Evolutionary conservation across 2,329 filamentous ascomycete genomes (phyloP).

Genomic region (Arthrobotrys pseudoclavata): DNA sequence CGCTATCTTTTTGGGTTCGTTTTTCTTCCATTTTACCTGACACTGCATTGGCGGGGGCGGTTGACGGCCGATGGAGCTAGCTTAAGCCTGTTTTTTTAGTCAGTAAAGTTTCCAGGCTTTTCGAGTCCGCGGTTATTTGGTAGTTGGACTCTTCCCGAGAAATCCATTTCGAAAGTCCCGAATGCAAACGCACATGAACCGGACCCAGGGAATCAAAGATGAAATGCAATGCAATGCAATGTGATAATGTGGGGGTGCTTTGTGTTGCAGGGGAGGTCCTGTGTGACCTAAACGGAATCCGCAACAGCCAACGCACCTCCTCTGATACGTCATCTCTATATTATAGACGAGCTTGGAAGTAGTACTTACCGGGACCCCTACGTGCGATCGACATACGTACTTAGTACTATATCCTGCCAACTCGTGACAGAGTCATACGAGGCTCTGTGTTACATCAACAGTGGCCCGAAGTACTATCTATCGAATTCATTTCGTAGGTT

Average conservation of each 20-base stretch:
- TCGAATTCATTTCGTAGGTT: too few species aligned
- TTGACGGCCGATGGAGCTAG: constrained; percentile 27
- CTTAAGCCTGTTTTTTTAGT: background rate
- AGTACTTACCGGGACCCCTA: background rate
- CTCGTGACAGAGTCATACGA: background rate
- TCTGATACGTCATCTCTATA: background rate
- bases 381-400: too few species aligned
- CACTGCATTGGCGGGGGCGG: constrained; percentile 19
- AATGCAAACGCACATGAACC: background rate
- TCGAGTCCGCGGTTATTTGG: constrained; percentile 1
- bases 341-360: background rate
- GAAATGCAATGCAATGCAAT: background rate
- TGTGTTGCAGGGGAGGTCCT: constrained; percentile 24
- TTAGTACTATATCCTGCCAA: too few species aligned
- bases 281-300: constrained; percentile 12
- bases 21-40: background rate
- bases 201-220: background rate
- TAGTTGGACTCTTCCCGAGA: background rate
- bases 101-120: background rate
- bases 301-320: constrained; percentile 10
- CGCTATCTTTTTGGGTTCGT: constrained; percentile 22
- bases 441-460: background rate
- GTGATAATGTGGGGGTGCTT: constrained; percentile 16
- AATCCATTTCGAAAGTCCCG: background rate
- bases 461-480: too few species aligned